Base-by-base conservation (phyloP, 768 basidiomycete species). In the Lactifluus piperatus region DNA sequence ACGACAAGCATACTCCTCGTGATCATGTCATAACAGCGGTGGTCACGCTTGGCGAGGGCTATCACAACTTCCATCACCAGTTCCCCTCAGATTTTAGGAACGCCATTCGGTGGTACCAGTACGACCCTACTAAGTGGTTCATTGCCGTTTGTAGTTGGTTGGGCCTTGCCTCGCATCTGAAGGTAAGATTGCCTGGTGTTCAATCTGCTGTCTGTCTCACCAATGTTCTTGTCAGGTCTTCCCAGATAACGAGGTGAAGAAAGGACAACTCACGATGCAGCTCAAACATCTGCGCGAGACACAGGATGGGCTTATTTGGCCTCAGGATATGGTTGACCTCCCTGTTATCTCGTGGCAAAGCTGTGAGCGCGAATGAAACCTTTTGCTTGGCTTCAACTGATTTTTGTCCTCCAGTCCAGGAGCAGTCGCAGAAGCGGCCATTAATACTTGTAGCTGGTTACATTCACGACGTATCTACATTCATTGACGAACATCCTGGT, bases 51-150 rank as follows among this genome's bases (percentile, higher is more conserved):
- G 94, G 94, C 54, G 94, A 97, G 72, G 94, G 94, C 16, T 97
- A 97, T 76, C 94, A 97, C 79, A 97, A 97, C 74, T 95, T 95
- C 82, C 94, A 97, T 75, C 94, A 97, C 69, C 83, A 85, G 69
- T 95, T 95, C 82, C 94, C 94, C 7, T 92, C 92, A 89, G 94
- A 97, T 72, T 97, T 94, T 76, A 82, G 94, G 26, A 95, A 95
- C 68, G 94, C 94, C 57, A 92, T 95, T 78, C 91, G 79, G 72
- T 92, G 90, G 90, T 90, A 88, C 72, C 90, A 93, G 69, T 93
- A 92, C 68, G 90, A 92, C 69, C 91, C 91, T 10, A 93, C 91
- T 36, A 93, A 93, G 71, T 94, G 91, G 91, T 89, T 91, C 76
- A 94, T 92, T 74, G 79, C 76, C 75, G 72, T 73, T 11, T 79